Evolutionary conservation across 371 early-diverging fungal genomes (phyloP).

Genomic region (Mortierella sp.): DNA sequence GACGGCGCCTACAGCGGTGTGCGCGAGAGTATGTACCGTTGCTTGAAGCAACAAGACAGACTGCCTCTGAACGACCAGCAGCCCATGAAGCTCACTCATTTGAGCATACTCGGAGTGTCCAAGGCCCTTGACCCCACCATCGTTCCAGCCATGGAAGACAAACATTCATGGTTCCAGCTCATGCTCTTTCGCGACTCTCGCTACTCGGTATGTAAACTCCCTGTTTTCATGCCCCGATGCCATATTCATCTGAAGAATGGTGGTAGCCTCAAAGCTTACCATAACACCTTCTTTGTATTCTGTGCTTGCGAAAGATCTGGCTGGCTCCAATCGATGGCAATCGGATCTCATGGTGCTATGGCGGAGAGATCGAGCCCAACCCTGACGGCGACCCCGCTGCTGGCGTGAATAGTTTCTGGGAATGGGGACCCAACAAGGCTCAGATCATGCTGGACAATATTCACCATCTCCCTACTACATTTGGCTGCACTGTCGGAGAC

Average conservation of each 20-base stretch:
- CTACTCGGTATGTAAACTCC: conserved; percentile 19
- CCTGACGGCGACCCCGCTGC: not conserved
- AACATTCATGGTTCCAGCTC: conserved; percentile 37
- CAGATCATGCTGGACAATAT: conserved; percentile 24
- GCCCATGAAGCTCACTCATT: conserved; percentile 25
- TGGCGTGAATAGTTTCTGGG: conserved; percentile 17
- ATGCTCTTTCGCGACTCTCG: conserved; percentile 26
- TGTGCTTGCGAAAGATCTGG: conserved; percentile 25
- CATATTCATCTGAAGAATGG: not conserved
- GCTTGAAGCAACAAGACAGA: not conserved
- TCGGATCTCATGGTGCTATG: conserved; percentile 49
- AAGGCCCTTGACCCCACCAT: conserved; percentile 17
- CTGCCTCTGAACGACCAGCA: conserved; percentile 21
- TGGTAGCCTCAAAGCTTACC: too few relatives aligned
- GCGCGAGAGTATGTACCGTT: conserved; percentile 32
- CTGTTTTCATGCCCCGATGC: not conserved
- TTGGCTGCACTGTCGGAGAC: conserved; percentile 36
- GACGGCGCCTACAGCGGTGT: conserved; percentile 48
- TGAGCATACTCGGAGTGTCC: conserved; percentile 44
- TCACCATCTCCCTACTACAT: conserved; percentile 20
- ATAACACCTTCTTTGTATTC: not conserved
- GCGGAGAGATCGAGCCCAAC: conserved; percentile 20
- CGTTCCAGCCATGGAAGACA: conserved; percentile 20
- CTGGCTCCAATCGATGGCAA: conserved; percentile 35
- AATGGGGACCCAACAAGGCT: not conserved